These are phyloP conservation scores for Colletotrichum lini DNA, from an alignment of 2,329 filamentous ascomycete genomes.

Conservation along the genomic window DNA sequence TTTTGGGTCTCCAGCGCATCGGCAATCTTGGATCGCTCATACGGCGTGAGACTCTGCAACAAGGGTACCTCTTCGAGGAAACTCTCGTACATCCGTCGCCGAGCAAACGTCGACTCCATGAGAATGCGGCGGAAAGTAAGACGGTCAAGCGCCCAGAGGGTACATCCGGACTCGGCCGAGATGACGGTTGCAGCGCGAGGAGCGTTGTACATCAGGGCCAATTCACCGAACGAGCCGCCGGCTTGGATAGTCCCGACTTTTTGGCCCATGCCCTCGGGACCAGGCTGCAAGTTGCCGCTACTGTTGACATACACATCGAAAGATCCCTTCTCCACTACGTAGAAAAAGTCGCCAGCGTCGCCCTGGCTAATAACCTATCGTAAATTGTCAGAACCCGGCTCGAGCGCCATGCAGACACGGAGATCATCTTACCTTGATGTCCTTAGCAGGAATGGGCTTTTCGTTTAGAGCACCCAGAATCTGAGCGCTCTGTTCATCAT, in stretches of 20 bases:
- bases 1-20: constrained; percentile 95
- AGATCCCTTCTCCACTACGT: constrained; percentile 90
- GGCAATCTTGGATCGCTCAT: constrained; percentile 97
- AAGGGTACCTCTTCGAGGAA: constrained; percentile 96
- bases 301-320: constrained; percentile 94
- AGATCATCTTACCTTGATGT: constrained; percentile 70
- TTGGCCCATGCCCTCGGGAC: constrained; percentile 84
- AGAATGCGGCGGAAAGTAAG: constrained; percentile 97
- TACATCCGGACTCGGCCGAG: constrained; percentile 82
- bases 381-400: constrained; percentile 45
- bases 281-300: constrained; percentile 82
- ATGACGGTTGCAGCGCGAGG: constrained; percentile 95
- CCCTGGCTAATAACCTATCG: constrained; percentile 92
- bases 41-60: constrained; percentile 85
- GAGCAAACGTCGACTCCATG: constrained; percentile 98
- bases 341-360: constrained; percentile 97
- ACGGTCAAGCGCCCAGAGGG: constrained; percentile 94
- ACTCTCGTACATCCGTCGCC: constrained; percentile 95
- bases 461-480: constrained; percentile 93
- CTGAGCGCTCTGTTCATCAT: constrained; percentile 91
- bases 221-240: constrained; percentile 94
- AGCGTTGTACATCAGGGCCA: constrained; percentile 98
- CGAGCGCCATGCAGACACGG: neutral
- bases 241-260: constrained; percentile 87
- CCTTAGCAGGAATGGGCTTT: constrained; percentile 95